Conservation (phyloP, 2,329 filamentous ascomycete species). For the Paraconiothyrium brasiliense region DNA sequence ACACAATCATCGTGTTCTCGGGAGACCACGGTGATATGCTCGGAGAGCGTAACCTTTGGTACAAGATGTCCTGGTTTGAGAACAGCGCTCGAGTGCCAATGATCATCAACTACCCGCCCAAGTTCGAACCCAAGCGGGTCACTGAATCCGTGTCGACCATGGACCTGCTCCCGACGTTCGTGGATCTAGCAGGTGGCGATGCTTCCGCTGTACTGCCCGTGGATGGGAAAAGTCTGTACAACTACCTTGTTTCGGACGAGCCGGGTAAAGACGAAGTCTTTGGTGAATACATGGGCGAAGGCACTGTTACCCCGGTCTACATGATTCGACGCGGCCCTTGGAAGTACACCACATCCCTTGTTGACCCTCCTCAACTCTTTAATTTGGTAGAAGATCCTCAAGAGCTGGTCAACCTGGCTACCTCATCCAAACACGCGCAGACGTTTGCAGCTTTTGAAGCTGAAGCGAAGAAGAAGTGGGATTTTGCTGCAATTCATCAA, state of each 20-base stretch:
- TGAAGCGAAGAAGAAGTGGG: slow-evolving; percentile 80
- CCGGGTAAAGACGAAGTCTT: slow-evolving; percentile 84
- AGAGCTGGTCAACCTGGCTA: slow-evolving; percentile 77
- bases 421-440: slow-evolving; percentile 52
- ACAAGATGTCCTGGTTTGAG: slow-evolving; percentile 98
- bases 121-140: slow-evolving; percentile 79
- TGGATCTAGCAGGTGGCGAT: slow-evolving; percentile 79
- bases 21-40: slow-evolving; percentile 97
- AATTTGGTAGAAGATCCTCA: slow-evolving; percentile 79
- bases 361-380: slow-evolving; percentile 85
- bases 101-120: slow-evolving; percentile 80
- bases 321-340: slow-evolving; percentile 91
- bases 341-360: slow-evolving; percentile 90
- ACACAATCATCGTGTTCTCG: slow-evolving; percentile 92
- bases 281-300: slow-evolving; percentile 94
- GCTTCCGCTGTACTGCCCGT: slow-evolving; percentile 78
- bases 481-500: slow-evolving; percentile 79
- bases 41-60: slow-evolving; percentile 90
- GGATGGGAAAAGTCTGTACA: slow-evolving; percentile 77
- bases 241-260: slow-evolving; percentile 51
- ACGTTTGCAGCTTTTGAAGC: slow-evolving; percentile 70
- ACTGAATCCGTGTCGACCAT: slow-evolving; percentile 88
- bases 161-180: slow-evolving; percentile 88
- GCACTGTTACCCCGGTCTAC: slow-evolving; percentile 86
- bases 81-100: slow-evolving; percentile 89